A percentile compares a stretch with the other conserved stretches of the same genome.
These are phyloP conservation scores for Themeda triandra DNA, from an alignment of 176 grass and related monocot species.

Conservation along the genomic window DNA sequence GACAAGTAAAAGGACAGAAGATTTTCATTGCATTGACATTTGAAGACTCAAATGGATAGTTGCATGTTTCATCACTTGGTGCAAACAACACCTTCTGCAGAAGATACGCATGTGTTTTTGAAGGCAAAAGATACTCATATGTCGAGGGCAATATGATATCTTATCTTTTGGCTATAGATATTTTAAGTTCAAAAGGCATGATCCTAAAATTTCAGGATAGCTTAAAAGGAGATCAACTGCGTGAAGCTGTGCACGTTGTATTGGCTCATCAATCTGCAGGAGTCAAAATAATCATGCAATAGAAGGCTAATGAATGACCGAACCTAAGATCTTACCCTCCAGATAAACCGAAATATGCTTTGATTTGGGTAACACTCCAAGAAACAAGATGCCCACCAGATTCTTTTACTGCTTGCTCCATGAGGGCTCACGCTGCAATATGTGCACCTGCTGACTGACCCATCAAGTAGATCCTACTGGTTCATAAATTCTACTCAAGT, in stretches of 20 bases:
- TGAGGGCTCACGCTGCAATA: constrained; percentile 76
- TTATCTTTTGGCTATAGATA: background rate
- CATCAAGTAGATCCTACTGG: constrained; percentile 84
- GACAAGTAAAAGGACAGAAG: background rate
- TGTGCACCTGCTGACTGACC: constrained; percentile 98
- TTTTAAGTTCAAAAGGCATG: background rate
- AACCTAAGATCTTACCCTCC: constrained; percentile 61
- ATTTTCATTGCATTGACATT: background rate
- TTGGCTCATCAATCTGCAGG: constrained; percentile 1
- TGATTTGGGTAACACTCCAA: constrained; percentile 93
- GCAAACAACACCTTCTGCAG: background rate
- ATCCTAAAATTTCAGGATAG: background rate
- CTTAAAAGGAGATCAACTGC: background rate
- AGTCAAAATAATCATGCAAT: background rate
- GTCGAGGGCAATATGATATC: background rate
- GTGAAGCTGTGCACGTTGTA: background rate
- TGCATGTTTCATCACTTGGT: constrained; percentile 14
- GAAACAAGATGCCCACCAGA: constrained; percentile 51
- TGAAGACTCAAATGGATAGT: background rate
- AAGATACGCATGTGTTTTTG: background rate
- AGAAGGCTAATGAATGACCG: constrained; percentile 12
- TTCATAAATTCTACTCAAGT: constrained; percentile 8
- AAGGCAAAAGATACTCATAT: no score
- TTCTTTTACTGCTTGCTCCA: constrained; percentile 77
- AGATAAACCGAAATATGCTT: constrained; percentile 94